phyloP scores from a whole-genome alignment of 2,329 filamentous ascomycete genomes.

The Trichocomaceae sp. region DNA sequence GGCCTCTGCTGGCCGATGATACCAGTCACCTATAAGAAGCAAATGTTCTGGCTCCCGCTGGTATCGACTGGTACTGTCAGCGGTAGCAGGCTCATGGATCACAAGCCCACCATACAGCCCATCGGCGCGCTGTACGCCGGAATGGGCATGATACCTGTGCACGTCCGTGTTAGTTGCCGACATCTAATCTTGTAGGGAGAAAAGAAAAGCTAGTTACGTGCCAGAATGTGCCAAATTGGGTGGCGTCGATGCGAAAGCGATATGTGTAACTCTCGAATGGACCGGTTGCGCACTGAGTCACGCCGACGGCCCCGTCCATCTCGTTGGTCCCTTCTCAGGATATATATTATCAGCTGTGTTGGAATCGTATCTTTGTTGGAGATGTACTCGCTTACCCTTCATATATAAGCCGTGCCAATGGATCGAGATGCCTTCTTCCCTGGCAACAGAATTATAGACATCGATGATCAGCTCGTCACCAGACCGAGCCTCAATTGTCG shows the following conservation, averaged over 20 bases:
- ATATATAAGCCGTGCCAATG: slow-evolving; percentile 46
- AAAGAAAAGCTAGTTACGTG: too few species aligned
- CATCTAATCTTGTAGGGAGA: too few species aligned
- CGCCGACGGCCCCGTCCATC: slow-evolving; percentile 64
- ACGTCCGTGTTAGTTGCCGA: too few species aligned
- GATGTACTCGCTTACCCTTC: slow-evolving; percentile 12
- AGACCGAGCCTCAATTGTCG: slow-evolving; percentile 43
- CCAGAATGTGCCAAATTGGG: background rate
- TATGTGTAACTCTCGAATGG: background rate
- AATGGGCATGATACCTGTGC: slow-evolving; percentile 43
- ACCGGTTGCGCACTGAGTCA: slow-evolving; percentile 60
- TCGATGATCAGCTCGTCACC: slow-evolving; percentile 41
- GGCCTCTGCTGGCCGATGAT: slow-evolving; percentile 37
- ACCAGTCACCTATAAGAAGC: slow-evolving; percentile 46
- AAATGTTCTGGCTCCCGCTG: slow-evolving; percentile 36
- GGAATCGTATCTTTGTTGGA: too few species aligned
- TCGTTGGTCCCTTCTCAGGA: background rate
- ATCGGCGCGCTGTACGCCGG: slow-evolving; percentile 37
- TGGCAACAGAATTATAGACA: slow-evolving; percentile 37
- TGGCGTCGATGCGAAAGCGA: background rate
- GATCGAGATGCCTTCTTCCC: slow-evolving; percentile 34
- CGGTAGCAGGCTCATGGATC: slow-evolving; percentile 33
- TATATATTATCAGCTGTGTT: too few species aligned
- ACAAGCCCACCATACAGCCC: slow-evolving; percentile 44
- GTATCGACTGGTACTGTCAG: slow-evolving; percentile 18